Conservation (phyloP, 305 asterid genomes). For the Solanum hybrid region DNA sequence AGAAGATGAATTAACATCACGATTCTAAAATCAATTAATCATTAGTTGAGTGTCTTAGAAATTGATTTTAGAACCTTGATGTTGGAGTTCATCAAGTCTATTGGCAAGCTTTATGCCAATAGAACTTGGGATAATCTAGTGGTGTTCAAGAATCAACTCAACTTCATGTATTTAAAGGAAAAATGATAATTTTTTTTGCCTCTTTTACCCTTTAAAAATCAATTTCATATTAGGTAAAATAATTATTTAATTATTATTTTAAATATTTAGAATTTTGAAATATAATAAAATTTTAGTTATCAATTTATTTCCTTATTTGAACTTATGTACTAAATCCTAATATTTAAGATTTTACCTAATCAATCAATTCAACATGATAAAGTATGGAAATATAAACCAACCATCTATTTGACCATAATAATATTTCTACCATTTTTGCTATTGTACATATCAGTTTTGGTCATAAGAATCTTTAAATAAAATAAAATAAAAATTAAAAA, state of each 20-base stretch:
- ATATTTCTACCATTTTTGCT: background rate
- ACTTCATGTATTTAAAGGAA: slow-evolving; percentile 23
- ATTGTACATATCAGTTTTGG: background rate
- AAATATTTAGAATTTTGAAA: background rate
- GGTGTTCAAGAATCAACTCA: background rate
- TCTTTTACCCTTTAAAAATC: background rate
- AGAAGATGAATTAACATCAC: background rate
- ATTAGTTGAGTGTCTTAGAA: background rate
- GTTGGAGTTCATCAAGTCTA: background rate
- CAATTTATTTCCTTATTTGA: background rate
- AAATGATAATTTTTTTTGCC: background rate
- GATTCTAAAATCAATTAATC: no score
- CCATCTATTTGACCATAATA: background rate
- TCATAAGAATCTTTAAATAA: background rate
- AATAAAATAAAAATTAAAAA: background rate
- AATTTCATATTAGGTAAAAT: background rate
- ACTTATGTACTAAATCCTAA: background rate
- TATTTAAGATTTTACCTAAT: background rate
- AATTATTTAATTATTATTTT: background rate
- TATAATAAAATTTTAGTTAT: background rate
- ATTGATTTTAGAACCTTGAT: background rate
- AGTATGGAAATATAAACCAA: background rate
- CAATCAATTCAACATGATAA: background rate
- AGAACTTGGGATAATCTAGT: background rate
- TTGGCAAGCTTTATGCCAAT: background rate